Conservation (phyloP, 805 yeast genomes). For the Candida xiaguanensis region DNA sequence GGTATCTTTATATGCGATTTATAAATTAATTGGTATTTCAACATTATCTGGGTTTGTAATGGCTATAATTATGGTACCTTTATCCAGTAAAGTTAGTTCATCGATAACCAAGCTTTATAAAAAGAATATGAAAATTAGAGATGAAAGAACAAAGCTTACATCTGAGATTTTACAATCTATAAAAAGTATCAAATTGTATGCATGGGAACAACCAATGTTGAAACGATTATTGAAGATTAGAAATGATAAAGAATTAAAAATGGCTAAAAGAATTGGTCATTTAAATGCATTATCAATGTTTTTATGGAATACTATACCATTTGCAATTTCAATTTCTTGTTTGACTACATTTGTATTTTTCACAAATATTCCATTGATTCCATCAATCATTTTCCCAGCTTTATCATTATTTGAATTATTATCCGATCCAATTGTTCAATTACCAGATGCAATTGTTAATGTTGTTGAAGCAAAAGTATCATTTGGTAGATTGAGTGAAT, state of each 20-base stretch:
- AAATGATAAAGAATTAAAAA: slow-evolving; percentile 29
- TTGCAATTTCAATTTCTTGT: slow-evolving; percentile 28
- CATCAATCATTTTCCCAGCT: slow-evolving; percentile 36
- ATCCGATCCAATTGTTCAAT: slow-evolving; percentile 27
- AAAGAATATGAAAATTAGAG: slow-evolving; percentile 30
- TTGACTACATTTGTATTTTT: slow-evolving; percentile 23
- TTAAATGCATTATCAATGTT: slow-evolving; percentile 27
- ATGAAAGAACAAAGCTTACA: slow-evolving; percentile 31
- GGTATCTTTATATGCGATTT: slow-evolving; percentile 26
- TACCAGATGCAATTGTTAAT: slow-evolving; percentile 27
- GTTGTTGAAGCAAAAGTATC: slow-evolving; percentile 29
- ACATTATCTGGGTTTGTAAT: slow-evolving; percentile 31
- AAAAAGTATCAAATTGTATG: slow-evolving; percentile 36
- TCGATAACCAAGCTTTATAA: slow-evolving; percentile 44
- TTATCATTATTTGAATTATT: slow-evolving; percentile 33
- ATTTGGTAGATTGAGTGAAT: slow-evolving; percentile 27
- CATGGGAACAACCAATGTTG: slow-evolving; percentile 40
- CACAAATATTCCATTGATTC: slow-evolving; percentile 25
- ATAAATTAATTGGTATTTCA: slow-evolving; percentile 30
- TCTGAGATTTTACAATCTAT: slow-evolving; percentile 35
- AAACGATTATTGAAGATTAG: slow-evolving; percentile 26
- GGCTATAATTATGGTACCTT: slow-evolving; percentile 30
- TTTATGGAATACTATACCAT: slow-evolving; percentile 36
- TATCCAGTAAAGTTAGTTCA: slow-evolving; percentile 35
- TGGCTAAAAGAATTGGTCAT: slow-evolving; percentile 25